Conservation (phyloP, 441 rosid genomes). For the Pelargonium citronellum region DNA sequence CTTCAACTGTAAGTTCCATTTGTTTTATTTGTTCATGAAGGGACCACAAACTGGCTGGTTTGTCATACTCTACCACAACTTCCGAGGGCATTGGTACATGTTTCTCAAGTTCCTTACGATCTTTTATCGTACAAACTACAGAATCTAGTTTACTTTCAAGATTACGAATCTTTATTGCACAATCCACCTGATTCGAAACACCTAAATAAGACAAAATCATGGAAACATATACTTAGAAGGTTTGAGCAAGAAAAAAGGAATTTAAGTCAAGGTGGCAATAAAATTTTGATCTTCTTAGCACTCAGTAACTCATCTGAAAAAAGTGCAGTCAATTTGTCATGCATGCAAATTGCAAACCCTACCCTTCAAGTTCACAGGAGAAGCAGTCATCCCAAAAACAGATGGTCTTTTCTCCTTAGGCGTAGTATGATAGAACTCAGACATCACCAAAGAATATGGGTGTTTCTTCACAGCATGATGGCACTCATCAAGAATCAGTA, state of each 20-base stretch:
- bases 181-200: conserved; percentile 95
- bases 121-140: conserved; percentile 82
- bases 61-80: conserved; percentile 86
- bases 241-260: conserved; percentile 6
- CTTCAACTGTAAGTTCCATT: conserved; percentile 83
- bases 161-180: conserved; percentile 94
- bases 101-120: conserved; percentile 94
- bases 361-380: conserved; percentile 98
- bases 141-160: conserved; percentile 97
- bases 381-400: conserved; percentile 99
- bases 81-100: conserved; percentile 98
- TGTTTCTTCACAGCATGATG: conserved; percentile 99
- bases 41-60: conserved; percentile 94
- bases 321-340: neutral
- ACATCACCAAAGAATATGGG: conserved; percentile 98
- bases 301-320: conserved; percentile 15
- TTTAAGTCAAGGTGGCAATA: neutral
- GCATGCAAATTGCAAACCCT: conserved; percentile 14
- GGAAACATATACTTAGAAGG: conserved; percentile 11
- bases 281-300: conserved; percentile 9
- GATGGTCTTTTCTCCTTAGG: conserved; percentile 88
- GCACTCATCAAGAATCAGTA: conserved; percentile 91
- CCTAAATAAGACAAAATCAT: conserved; percentile 40
- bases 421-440: conserved; percentile 94
- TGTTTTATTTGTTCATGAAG: conserved; percentile 90